phyloP scores from a whole-genome alignment of 441 rosid genomes.

The Croton laevigatus region DNA sequence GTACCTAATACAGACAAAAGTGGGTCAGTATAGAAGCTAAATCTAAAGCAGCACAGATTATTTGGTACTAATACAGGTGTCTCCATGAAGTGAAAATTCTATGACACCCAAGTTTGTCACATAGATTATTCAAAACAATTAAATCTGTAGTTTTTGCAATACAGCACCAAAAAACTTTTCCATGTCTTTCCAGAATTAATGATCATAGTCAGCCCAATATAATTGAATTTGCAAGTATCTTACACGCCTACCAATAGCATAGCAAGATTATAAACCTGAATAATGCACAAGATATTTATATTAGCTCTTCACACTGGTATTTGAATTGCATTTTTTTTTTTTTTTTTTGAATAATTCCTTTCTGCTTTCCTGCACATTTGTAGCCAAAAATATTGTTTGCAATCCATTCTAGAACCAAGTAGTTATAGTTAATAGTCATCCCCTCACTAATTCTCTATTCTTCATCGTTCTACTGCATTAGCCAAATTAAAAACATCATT shows the following conservation, averaged over 20 bases:
- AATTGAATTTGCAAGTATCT: not conserved
- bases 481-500: not conserved
- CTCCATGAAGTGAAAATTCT: not conserved
- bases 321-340: not conserved
- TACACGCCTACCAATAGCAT: not conserved
- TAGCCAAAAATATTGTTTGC: not conserved
- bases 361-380: not conserved
- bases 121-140: not conserved
- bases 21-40: not conserved
- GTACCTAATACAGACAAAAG: not conserved
- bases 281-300: not conserved
- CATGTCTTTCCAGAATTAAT: not conserved
- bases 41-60: not conserved
- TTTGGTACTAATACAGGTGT: not conserved
- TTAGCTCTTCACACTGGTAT: too few species aligned
- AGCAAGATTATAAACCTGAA: not conserved
- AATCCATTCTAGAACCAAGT: not conserved
- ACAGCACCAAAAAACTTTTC: not conserved
- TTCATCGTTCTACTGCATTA: too few species aligned
- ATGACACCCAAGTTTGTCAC: not conserved
- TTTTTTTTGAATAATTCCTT: not conserved
- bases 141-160: not conserved
- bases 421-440: not conserved
- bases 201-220: not conserved
- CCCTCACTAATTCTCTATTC: too few species aligned